phyloP scores from a whole-genome alignment of 192 early-diverging fungal genomes.

The Geosiphon pyriformis region DNA sequence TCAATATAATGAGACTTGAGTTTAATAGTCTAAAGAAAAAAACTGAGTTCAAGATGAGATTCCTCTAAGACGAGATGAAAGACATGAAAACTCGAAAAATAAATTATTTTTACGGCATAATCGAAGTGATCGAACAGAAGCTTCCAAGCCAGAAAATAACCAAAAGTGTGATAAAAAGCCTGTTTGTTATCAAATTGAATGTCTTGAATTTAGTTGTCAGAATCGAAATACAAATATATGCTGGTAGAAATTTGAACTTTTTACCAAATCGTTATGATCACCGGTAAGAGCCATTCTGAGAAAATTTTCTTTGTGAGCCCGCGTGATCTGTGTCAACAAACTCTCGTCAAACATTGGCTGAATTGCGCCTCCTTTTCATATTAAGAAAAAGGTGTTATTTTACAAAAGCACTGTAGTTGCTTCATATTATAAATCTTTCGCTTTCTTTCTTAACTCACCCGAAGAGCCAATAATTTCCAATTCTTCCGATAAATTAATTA shows the following conservation, averaged over 20 bases:
- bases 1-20: conserved; percentile 48
- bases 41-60: not conserved
- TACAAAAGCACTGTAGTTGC: no score
- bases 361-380: no score
- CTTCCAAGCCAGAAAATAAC: conserved; percentile 70
- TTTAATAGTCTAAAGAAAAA: conserved; percentile 55
- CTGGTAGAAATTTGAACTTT: no score
- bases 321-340: conserved; percentile 6
- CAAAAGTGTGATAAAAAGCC: conserved; percentile 44
- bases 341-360: conserved; percentile 5
- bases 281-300: not conserved
- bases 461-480: conserved; percentile 31
- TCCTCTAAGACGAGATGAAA: not conserved
- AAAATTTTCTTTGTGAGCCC: not conserved
- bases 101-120: conserved; percentile 53
- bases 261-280: conserved; percentile 22
- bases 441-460: conserved; percentile 14
- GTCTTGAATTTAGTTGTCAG: no score
- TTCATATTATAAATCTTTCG: not conserved
- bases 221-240: not conserved
- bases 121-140: conserved; percentile 71
- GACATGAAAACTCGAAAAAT: not conserved
- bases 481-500: conserved; percentile 29
- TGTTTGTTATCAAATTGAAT: conserved; percentile 11
- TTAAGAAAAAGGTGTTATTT: no score